Base-by-base conservation (phyloP, 208 protist species). In the Phytomonas serpens region DNA sequence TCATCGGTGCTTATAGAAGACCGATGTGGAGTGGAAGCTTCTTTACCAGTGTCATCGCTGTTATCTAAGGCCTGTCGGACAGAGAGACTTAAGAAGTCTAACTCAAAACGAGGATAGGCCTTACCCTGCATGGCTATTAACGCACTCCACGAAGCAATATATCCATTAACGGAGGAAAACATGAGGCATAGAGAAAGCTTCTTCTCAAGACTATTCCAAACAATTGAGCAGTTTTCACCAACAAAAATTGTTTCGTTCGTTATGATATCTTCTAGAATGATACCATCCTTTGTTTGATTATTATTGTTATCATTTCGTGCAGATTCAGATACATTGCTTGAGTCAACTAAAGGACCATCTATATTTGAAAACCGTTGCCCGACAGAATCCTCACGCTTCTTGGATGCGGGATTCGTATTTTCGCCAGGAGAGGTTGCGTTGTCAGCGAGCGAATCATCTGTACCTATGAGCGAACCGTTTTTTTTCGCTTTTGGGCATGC, bases 171-270 rank as follows among this genome's bases (percentile, higher is more conserved):
- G 0, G 81, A 85, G n/a, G 80, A 76, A 67, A 87, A 93, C 88
- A 91, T 91, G 68, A 93, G 83, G 65, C 88, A 93, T 7, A 93
- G 65, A 16, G 85, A 91, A 52, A 88, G 81, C 72, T 87, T 79
- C 69, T 90, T 79, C 13, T 89, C 85, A 30, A 91, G 82, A 65
- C 85, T 90, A 72, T 93, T 93, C 86, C 88, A 93, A n/a, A 93
- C 88, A 69, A 93, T 93, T 61, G 85, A 93, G 72, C 85, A 88
- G 75, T 93, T 93, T 74, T 93, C 85, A 19, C 85, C 88, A 27
- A 93, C 85, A 80, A 93, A 91, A 0, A 86, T 84, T 19, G 88
- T 93, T 61, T 93, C 88, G 65, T 64, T 83, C 70, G 75, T 86
- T 63, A 93, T 91, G 38, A 74, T 89, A 69, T 93, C 88, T 47